These are phyloP conservation scores for Trichoderma cornu-damae DNA, from an alignment of 2,329 filamentous ascomycete genomes.

Conservation along the genomic window DNA sequence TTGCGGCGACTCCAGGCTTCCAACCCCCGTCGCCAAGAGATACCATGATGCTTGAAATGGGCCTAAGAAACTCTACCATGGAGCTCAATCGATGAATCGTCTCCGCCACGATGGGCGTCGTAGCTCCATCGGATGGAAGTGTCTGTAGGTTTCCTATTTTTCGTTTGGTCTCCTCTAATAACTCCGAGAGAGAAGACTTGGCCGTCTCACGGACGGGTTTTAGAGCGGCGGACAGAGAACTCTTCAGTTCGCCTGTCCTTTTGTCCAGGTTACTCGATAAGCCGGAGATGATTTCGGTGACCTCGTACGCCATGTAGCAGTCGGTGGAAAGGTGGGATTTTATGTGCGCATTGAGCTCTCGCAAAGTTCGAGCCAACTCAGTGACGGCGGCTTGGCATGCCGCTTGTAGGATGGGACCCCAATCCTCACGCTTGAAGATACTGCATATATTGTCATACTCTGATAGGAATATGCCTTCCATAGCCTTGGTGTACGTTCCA, in stretches of 20 bases:
- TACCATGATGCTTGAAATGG: conserved; percentile 83
- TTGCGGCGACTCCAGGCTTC: conserved; percentile 51
- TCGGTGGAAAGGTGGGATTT: conserved; percentile 81
- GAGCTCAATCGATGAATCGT: conserved; percentile 81
- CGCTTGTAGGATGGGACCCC: conserved; percentile 69
- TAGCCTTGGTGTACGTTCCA: conserved; percentile 76
- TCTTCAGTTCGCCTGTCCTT: conserved; percentile 80
- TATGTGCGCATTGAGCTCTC: conserved; percentile 86
- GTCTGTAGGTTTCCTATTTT: conserved; percentile 60
- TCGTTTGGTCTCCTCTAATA: conserved; percentile 77
- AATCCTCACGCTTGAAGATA: conserved; percentile 81
- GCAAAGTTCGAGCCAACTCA: conserved; percentile 78
- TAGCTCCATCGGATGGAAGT: conserved; percentile 71
- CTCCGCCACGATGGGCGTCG: conserved; percentile 72
- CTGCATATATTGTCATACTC: conserved; percentile 89
- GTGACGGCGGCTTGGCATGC: conserved; percentile 73
- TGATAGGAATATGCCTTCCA: conserved; percentile 80
- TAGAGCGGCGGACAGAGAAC: conserved; percentile 74
- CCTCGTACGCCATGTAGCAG: conserved; percentile 91
- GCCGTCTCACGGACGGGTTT: conserved; percentile 90
- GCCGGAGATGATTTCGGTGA: conserved; percentile 81
- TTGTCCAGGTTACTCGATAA: conserved; percentile 75
- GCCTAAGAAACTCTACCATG: conserved; percentile 80
- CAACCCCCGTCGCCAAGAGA: conserved; percentile 92
- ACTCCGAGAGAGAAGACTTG: conserved; percentile 74